Percentiles rank a stretch among this genome's conserved stretches.
These are phyloP conservation scores for Hericium coralloides DNA, from an alignment of 768 basidiomycete genomes.

Conservation along the genomic window DNA sequence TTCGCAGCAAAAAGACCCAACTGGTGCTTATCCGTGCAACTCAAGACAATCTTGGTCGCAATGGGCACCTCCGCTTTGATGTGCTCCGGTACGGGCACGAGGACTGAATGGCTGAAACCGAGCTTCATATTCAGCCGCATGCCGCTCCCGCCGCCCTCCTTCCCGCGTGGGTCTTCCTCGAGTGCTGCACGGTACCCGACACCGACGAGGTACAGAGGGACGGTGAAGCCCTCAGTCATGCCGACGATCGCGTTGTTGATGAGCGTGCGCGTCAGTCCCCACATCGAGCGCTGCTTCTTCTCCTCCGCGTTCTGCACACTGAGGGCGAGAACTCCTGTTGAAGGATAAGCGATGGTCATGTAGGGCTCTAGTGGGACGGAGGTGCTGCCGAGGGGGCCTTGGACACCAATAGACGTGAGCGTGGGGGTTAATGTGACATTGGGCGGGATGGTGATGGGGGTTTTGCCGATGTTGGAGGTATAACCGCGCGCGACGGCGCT, in stretches of 20 bases:
- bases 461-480: constrained; percentile 40
- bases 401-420: constrained; percentile 38
- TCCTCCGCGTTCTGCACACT: constrained; percentile 48
- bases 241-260: constrained; percentile 86
- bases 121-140: constrained; percentile 83
- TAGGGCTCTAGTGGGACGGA: constrained; percentile 38
- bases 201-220: constrained; percentile 84
- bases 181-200: constrained; percentile 88
- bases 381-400: constrained; percentile 47
- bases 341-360: constrained; percentile 30
- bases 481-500: constrained; percentile 8
- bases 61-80: constrained; percentile 75
- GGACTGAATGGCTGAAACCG: constrained; percentile 84
- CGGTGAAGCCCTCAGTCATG: constrained; percentile 80
- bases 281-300: constrained; percentile 80
- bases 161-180: constrained; percentile 66
- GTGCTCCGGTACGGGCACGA: constrained; percentile 71
- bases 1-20: constrained; percentile 85
- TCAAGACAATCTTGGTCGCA: constrained; percentile 77
- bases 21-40: constrained; percentile 80
- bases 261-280: constrained; percentile 91
- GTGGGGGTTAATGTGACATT: constrained; percentile 33
- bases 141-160: constrained; percentile 46
- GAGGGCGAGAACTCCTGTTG: constrained; percentile 27
- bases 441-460: constrained; percentile 42